Percentiles rank a stretch among this genome's conserved stretches.
Conservation (phyloP, 345 rosid genomes). For the Murraya koenigii region DNA sequence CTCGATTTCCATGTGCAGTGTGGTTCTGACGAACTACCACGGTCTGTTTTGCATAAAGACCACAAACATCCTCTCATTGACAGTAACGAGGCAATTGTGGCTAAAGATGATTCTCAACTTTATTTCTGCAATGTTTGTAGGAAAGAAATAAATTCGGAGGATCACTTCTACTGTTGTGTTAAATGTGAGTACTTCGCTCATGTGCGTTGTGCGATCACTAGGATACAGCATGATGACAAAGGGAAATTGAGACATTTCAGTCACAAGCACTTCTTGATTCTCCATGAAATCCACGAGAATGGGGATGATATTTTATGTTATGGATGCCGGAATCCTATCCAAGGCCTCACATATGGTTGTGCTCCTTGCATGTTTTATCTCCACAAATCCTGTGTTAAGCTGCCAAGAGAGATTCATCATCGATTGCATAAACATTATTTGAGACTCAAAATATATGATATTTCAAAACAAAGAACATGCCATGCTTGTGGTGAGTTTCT, state of each 20-base stretch:
- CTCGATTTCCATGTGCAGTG: background rate
- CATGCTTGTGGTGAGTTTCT: background rate
- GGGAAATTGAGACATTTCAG: background rate
- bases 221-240: background rate
- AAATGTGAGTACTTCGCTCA: background rate
- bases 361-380: background rate
- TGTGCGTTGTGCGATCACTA: background rate
- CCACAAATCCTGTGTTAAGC: background rate
- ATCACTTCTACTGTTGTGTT: background rate
- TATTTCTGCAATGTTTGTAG: background rate
- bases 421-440: background rate
- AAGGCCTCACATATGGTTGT: background rate
- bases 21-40: background rate
- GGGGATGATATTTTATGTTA: background rate
- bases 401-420: background rate
- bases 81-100: too few relatives aligned
- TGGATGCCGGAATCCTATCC: background rate
- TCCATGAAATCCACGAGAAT: background rate
- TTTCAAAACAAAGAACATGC: too few relatives aligned
- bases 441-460: too few relatives aligned
- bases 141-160: accelerated
- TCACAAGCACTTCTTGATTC: background rate
- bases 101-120: too few relatives aligned
- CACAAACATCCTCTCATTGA: background rate
- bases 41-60: background rate